Evolutionary conservation across 331 rosid genomes (phyloP).

Genomic region (Acacia pycnantha): DNA sequence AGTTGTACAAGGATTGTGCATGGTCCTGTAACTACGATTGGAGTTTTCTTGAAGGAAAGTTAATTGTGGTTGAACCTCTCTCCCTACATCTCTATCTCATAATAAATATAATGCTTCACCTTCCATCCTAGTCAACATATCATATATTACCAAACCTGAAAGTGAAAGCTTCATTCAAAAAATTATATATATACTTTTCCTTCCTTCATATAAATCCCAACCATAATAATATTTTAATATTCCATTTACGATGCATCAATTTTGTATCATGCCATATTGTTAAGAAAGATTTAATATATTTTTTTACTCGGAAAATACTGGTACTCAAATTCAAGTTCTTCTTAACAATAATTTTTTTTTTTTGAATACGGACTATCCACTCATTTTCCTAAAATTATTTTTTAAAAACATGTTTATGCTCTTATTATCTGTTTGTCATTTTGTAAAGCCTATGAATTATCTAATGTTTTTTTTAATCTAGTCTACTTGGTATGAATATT

Average conservation of each 20-base stretch:
- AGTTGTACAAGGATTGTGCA: not conserved
- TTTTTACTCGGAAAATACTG: too few species aligned
- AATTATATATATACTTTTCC: not conserved
- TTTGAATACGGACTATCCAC: too few species aligned
- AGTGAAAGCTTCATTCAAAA: not conserved
- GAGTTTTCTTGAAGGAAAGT: conserved; percentile 15
- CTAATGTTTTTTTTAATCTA: not conserved
- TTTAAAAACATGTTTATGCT: not conserved
- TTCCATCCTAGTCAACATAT: not conserved
- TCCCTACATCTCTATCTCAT: not conserved
- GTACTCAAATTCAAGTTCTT: too few species aligned
- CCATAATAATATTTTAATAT: not conserved
- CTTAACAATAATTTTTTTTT: too few species aligned
- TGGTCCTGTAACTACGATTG: not conserved
- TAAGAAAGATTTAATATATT: too few species aligned
- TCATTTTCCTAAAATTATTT: not conserved
- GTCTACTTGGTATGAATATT: not conserved
- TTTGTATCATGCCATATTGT: not conserved
- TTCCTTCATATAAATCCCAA: not conserved
- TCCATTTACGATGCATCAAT: not conserved
- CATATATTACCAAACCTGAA: not conserved
- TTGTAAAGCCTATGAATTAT: not conserved
- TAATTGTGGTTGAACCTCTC: not conserved
- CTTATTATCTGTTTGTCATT: not conserved
- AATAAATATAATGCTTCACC: not conserved